Conservation (phyloP, 2,329 filamentous ascomycete genomes). For the Peltaster fructicola region DNA sequence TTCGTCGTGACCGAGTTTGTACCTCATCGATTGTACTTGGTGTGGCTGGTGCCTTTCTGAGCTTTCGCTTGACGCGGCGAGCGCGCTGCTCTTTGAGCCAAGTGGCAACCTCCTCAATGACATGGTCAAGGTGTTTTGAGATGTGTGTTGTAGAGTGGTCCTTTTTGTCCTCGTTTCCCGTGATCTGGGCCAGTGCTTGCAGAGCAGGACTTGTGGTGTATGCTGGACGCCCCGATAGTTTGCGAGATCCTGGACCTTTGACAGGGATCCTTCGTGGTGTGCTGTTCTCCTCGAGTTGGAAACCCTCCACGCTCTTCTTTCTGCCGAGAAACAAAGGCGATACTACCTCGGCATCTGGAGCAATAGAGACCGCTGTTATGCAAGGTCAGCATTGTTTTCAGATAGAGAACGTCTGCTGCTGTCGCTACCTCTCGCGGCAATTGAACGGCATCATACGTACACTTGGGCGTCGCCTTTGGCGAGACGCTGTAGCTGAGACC, state of each 20-base stretch:
- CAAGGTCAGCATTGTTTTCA: neutral
- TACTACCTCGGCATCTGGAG: constrained; percentile 25
- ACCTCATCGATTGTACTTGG: constrained; percentile 2
- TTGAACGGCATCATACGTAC: too few relatives aligned
- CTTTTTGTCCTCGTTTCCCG: constrained; percentile 1
- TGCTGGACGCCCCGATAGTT: constrained; percentile 27
- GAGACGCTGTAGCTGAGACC: constrained; percentile 9
- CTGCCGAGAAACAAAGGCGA: constrained; percentile 29
- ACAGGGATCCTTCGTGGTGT: constrained; percentile 20
- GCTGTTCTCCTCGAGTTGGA: constrained; percentile 20
- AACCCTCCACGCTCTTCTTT: constrained; percentile 22
- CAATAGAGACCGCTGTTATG: constrained; percentile 27
- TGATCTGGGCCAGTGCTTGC: constrained; percentile 1
- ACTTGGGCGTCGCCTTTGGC: constrained; percentile 12
- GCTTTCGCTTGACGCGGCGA: constrained; percentile 38
- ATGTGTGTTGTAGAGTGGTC: neutral
- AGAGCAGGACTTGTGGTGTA: constrained; percentile 10
- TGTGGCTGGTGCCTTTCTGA: constrained; percentile 6
- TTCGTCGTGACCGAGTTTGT: constrained; percentile 2
- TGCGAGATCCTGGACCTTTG: constrained; percentile 20
- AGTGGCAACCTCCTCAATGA: constrained; percentile 58
- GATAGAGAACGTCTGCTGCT: too few relatives aligned
- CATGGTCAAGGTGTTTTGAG: constrained; percentile 12
- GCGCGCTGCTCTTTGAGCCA: constrained; percentile 71
- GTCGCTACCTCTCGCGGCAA: too few relatives aligned